Base-by-base conservation (phyloP, 2,329 filamentous ascomycete species). In the Fusarium dimerum region DNA sequence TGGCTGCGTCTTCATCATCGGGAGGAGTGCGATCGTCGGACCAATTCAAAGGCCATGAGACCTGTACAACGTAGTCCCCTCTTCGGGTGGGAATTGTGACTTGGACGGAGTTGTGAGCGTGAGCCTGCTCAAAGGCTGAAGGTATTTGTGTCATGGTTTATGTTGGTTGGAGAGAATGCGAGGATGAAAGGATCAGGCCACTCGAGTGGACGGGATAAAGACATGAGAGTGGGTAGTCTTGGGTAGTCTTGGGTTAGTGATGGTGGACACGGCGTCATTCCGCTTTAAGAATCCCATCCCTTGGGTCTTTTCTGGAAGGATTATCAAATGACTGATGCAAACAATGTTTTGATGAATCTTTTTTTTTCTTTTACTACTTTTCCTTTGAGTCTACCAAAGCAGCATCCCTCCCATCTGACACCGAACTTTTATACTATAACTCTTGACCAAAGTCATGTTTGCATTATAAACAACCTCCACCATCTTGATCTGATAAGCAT, bases 31-130 rank as follows among this genome's bases (percentile, higher is more conserved):
- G 58, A 15, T 62, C 47, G 6, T 53, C 50, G 13, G 42, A 56
- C 68, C 64, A 69, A 50, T 54, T 54, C 17, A 66, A 51, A 6
- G 66, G 68, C 63, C 62, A 70, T 2, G 65, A 60, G 3, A 68
- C 54, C 38, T 70, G 67, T 1, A 69, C 47, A 9, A 65, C 43
- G 34, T 66, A 68, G 17, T 65, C 59, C 3, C 62, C 64, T 55
- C 62, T 49, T n/a, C 52, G 47, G 2, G 63, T 54, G 0, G 50
- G 47, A 1, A 55, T 45, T 1, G 40, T 47, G 7, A 60, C 54
- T 39, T 66, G 62, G 26, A 50, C 54, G 4, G 63, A 59, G 17
- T 66, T 63, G 13, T 48, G 51, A 18, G 59, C 47, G 10, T 53
- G 44, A 3, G 59, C 62, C 1, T 40, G 26, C 2, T 54, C 47